Conservation (phyloP, 1,284 basidiomycete species). For the Moniliophthora roreri region DNA sequence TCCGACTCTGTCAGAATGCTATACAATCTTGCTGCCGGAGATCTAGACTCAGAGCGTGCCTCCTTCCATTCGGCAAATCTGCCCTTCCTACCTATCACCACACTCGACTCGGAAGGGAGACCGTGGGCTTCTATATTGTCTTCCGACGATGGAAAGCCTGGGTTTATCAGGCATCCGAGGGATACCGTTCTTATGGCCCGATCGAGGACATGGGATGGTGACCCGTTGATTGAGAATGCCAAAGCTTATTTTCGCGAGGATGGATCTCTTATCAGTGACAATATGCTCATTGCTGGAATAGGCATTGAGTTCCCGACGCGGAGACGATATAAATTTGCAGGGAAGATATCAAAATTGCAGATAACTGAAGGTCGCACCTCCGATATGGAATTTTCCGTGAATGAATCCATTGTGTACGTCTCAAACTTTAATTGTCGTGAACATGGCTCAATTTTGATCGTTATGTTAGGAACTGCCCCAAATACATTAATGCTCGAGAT, state of each 20-base stretch:
- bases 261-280: constrained; percentile 16
- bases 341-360: constrained; percentile 36
- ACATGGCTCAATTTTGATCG: neutral
- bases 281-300: constrained; percentile 53
- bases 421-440: neutral
- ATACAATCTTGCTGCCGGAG: constrained; percentile 29
- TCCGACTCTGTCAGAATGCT: constrained; percentile 25
- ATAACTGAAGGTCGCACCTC: constrained; percentile 22
- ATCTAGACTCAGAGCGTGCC: constrained; percentile 42
- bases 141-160: constrained; percentile 31
- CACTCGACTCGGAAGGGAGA: constrained; percentile 39
- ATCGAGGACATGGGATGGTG: constrained; percentile 51
- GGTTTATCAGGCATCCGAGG: constrained; percentile 40
- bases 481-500: constrained; percentile 61
- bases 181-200: constrained; percentile 42
- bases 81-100: constrained; percentile 46
- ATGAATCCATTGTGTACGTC: constrained; percentile 59
- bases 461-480: constrained; percentile 57
- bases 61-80: constrained; percentile 42
- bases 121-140: constrained; percentile 50
- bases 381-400: constrained; percentile 39
- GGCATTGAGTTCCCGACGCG: constrained; percentile 60
- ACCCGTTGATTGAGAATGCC: constrained; percentile 48
- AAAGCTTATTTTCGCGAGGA: constrained; percentile 6
- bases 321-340: constrained; percentile 63